Conservation (phyloP, 2,329 filamentous ascomycete genomes). For the Corynespora cassiicola region DNA sequence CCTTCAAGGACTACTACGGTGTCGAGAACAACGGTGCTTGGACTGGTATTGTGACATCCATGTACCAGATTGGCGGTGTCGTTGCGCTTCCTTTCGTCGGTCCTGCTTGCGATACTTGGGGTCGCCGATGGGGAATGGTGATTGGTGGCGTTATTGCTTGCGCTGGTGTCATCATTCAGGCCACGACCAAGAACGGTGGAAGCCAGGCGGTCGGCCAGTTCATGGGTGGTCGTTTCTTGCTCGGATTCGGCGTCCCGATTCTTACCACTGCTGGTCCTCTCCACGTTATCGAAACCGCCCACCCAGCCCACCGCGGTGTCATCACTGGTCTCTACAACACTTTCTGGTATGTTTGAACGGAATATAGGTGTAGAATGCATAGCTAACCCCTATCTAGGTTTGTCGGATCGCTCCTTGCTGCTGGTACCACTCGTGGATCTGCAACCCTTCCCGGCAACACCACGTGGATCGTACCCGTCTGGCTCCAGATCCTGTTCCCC, state of each 20-base stretch:
- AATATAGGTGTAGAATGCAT: neutral
- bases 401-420: conserved; percentile 42
- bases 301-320: conserved; percentile 63
- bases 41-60: conserved; percentile 53
- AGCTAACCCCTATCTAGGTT: conserved; percentile 48
- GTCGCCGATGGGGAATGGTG: conserved; percentile 55
- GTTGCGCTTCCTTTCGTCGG: conserved; percentile 56
- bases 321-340: conserved; percentile 53
- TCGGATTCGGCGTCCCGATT: conserved; percentile 66
- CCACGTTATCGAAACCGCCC: conserved; percentile 66
- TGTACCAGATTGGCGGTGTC: conserved; percentile 58
- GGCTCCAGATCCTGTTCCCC: conserved; percentile 34
- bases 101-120: conserved; percentile 53
- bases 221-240: conserved; percentile 63
- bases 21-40: conserved; percentile 50
- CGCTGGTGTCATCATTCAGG: conserved; percentile 57
- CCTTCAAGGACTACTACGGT: conserved; percentile 52
- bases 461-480: conserved; percentile 30
- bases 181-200: conserved; percentile 49
- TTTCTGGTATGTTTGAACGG: conserved; percentile 52
- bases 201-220: conserved; percentile 57
- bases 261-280: conserved; percentile 63
- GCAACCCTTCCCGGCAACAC: conserved; percentile 21
- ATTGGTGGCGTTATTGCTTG: conserved; percentile 58
- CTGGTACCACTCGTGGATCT: conserved; percentile 30